Conservation (phyloP, 1,139 yeast species). For the Magnusiomyces clavatus region DNA sequence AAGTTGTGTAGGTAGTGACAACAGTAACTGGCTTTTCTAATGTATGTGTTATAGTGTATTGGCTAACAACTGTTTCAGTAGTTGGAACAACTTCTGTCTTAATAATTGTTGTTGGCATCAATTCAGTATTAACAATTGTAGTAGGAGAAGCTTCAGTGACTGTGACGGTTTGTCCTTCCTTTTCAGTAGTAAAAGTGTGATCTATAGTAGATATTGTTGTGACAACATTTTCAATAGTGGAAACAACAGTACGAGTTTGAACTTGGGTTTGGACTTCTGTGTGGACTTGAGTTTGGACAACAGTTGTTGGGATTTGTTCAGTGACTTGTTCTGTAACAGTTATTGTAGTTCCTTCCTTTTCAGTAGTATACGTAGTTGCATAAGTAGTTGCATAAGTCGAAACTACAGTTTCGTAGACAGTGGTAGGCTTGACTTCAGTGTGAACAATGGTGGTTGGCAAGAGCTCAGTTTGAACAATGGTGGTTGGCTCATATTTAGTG, state of each 20-base stretch:
- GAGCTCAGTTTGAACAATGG: not conserved
- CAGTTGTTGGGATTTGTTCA: not conserved
- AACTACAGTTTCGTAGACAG: not conserved
- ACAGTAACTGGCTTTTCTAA: slow-evolving; percentile 1
- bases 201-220: not conserved
- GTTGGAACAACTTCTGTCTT: no score
- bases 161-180: not conserved
- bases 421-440: not conserved
- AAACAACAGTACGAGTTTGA: not conserved
- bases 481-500: slow-evolving; percentile 1
- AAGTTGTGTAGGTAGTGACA: not conserved
- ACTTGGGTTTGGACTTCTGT: not conserved
- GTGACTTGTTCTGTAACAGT: not conserved
- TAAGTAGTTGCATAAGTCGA: slow-evolving; percentile 1
- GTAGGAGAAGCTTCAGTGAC: not conserved
- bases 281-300: slow-evolving; percentile 2
- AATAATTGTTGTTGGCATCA: no score
- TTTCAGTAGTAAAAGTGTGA: not conserved
- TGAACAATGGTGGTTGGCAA: not conserved
- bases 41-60: not conserved
- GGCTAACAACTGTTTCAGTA: no score
- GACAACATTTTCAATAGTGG: not conserved
- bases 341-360: not conserved
- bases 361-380: slow-evolving; percentile 1
- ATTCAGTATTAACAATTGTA: no score